These are phyloP conservation scores for Paulownia fortunei DNA, from an alignment of 257 asterid genomes.

Conservation along the genomic window DNA sequence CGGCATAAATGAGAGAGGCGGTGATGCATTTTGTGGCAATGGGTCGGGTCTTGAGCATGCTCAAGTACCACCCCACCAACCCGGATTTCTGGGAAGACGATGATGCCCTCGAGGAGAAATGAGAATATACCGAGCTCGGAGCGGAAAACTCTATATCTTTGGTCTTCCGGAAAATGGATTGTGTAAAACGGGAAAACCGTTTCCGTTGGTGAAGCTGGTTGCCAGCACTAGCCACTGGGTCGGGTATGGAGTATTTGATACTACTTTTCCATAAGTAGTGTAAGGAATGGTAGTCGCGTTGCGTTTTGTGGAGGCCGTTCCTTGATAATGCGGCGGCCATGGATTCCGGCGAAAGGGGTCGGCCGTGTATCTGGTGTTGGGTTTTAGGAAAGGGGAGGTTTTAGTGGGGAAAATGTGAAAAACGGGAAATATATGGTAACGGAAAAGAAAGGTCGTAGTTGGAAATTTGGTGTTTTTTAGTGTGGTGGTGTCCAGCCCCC, in stretches of 20 bases:
- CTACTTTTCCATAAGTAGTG: conserved; percentile 13
- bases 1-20: conserved; percentile 70
- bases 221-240: conserved; percentile 27
- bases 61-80: conserved; percentile 71
- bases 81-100: conserved; percentile 46
- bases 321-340: conserved; percentile 51
- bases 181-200: conserved; percentile 48
- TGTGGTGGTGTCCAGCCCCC: neutral
- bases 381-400: conserved; percentile 21
- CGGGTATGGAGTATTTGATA: conserved; percentile 25
- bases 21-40: conserved; percentile 80
- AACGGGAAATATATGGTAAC: conserved; percentile 9
- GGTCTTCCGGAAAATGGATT: conserved; percentile 31
- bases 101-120: conserved; percentile 27
- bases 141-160: conserved; percentile 36
- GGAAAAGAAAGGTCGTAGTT: conserved; percentile 9
- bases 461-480: neutral
- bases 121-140: conserved; percentile 31
- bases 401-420: neutral
- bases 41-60: conserved; percentile 65
- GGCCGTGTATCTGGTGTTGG: neutral
- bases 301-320: conserved; percentile 26
- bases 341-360: conserved; percentile 33
- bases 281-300: neutral
- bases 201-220: conserved; percentile 43